Percentiles rank a stretch among this genome's conserved stretches.
Conservation (phyloP, 352 stramenopile genomes). For the Pythium aristosporum region DNA sequence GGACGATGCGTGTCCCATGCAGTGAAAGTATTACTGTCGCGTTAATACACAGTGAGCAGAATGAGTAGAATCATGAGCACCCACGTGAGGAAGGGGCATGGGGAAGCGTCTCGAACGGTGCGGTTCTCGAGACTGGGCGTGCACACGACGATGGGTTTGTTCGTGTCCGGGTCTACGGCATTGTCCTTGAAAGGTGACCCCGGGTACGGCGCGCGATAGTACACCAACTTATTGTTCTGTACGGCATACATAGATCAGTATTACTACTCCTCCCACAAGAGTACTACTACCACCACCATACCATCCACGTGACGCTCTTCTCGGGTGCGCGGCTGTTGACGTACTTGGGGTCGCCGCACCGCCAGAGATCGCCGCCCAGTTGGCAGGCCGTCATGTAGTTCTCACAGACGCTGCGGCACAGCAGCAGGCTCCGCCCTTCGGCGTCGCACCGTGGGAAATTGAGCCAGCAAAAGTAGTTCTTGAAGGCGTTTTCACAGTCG, state of each 20-base stretch:
- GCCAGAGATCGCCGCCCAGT: slow-evolving; percentile 81
- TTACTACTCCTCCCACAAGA: neutral
- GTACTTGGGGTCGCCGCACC: slow-evolving; percentile 77
- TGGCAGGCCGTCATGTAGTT: slow-evolving; percentile 90
- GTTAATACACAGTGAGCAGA: slow-evolving; percentile 3
- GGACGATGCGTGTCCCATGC: slow-evolving; percentile 65
- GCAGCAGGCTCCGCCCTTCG: slow-evolving; percentile 69
- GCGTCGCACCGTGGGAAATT: slow-evolving; percentile 92
- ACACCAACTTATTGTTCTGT: slow-evolving; percentile 69
- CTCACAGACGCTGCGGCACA: slow-evolving; percentile 89
- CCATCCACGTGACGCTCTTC: slow-evolving; percentile 42
- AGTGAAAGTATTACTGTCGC: slow-evolving; percentile 33
- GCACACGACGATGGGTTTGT: slow-evolving; percentile 75
- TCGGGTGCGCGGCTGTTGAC: slow-evolving; percentile 63
- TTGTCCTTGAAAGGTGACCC: slow-evolving; percentile 83
- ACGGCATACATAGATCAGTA: neutral
- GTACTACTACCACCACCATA: slow-evolving; percentile 30
- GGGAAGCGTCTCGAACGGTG: neutral
- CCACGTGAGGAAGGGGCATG: neutral
- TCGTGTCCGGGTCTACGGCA: slow-evolving; percentile 59
- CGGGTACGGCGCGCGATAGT: slow-evolving; percentile 76
- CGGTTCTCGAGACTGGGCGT: slow-evolving; percentile 80
- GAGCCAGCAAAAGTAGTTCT: slow-evolving; percentile 89
- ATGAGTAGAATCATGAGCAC: slow-evolving; percentile 3
- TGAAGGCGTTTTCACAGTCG: slow-evolving; percentile 90